Base-by-base conservation (phyloP, 169 alveolate genomes). In the Perkinsus chesapeaki region DNA sequence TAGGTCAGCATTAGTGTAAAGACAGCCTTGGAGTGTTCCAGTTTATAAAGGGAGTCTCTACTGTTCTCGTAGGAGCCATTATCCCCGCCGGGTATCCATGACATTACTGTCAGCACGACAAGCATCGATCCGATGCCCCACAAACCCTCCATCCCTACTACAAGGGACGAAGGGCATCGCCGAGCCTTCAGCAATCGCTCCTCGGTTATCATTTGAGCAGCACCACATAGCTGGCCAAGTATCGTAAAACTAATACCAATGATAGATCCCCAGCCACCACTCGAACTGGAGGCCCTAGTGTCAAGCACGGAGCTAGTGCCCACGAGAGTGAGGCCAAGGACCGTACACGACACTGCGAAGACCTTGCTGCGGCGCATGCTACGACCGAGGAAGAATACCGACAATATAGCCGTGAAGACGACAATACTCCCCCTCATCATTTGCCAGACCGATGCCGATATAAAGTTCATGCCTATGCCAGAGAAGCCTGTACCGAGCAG, bases 401-500 rank as follows among this genome's bases (percentile, higher is more conserved):
- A 39, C 20, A 91, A 72, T 3, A 91, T 39, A 27, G 92, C 92
- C n/a, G 92, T 39, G 72, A 91, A 91, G 16, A 91, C 92, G 7
- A 39, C 38, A 39, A 91, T 91, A 39, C 73, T 39, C 23, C 92
- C 92, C 39, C 92, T 27, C 48, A 91, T 27, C 92, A 91, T 91
- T 19, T 91, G 92, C 92, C 92, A 91, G 38, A 91, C 92, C 20
- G 92, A 91, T 9, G 92, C 92, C 36, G 92, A 39, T 27, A 91
- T 91, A 39, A 39, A 91, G 73, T 39, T 39, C 92, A 91, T 27
- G 5, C 92, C 92, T 20, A 60, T 60, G 12, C 82, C 82, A 0
- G 82, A 60, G 12, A 60, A 60, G 31, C 82, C 82, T 20, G 82
- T 60, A 16, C 82, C 82, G 3, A 60, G 82, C 31, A 60, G 72